A percentile compares a stretch with the other conserved stretches of the same genome.
These are phyloP conservation scores for Zalaria sp. DNA, from an alignment of 2,329 filamentous ascomycete genomes.

Conservation along the genomic window DNA sequence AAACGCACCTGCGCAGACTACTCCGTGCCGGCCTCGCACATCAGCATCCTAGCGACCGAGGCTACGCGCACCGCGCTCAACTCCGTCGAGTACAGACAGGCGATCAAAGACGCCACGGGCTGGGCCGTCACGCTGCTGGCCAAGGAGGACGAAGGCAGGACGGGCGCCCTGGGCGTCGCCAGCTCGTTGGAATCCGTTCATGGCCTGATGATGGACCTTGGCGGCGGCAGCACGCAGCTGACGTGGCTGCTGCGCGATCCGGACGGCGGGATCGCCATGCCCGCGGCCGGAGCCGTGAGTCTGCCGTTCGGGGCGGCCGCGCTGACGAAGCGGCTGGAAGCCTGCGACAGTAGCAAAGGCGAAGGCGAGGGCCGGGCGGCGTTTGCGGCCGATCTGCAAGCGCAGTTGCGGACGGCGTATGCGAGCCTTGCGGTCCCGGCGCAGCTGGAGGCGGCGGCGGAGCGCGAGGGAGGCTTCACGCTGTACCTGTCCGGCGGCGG, in stretches of 20 bases:
- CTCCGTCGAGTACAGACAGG: constrained; percentile 48
- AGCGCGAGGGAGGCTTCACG: constrained; percentile 35
- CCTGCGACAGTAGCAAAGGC: constrained; percentile 18
- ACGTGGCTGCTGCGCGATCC: constrained; percentile 45
- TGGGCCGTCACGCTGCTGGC: constrained; percentile 59
- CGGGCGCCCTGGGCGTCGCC: constrained; percentile 72
- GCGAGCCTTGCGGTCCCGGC: constrained; percentile 39
- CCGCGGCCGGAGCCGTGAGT: constrained; percentile 44
- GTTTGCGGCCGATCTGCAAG: constrained; percentile 25
- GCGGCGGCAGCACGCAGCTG: constrained; percentile 59
- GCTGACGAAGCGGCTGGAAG: constrained; percentile 40
- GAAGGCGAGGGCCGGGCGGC: constrained; percentile 21
- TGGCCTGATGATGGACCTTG: constrained; percentile 76
- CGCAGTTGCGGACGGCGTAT: constrained; percentile 34
- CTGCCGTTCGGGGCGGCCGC: constrained; percentile 60
- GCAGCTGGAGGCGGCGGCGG: constrained; percentile 30
- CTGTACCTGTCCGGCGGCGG: constrained; percentile 83
- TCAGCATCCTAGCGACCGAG: constrained; percentile 73
- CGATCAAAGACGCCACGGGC: constrained; percentile 49
- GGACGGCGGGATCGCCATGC: constrained; percentile 36
- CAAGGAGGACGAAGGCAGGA: constrained; percentile 67
- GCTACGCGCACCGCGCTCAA: constrained; percentile 74
- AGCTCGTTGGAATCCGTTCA: constrained; percentile 57
- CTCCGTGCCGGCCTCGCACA: constrained; percentile 48
- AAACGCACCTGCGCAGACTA: constrained; percentile 56